phyloP scores from a whole-genome alignment of 2,329 filamentous ascomycete species.

The Fusarium multiceps region DNA sequence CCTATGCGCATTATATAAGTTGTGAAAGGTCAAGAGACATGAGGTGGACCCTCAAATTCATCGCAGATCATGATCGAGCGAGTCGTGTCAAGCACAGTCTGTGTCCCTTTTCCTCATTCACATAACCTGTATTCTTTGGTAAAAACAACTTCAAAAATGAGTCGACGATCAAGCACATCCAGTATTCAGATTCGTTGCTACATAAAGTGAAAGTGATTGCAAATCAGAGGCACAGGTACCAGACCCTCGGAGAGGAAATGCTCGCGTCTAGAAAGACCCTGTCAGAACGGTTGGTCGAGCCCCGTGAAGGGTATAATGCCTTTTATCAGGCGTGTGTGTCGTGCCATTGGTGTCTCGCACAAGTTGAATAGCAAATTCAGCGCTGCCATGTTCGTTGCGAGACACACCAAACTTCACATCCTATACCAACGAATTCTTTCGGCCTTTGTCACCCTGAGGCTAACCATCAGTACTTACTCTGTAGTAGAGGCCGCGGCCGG shows the following conservation, averaged over 20 bases:
- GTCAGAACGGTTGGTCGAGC: not conserved
- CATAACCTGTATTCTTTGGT: too few species aligned
- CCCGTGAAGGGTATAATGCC: not conserved
- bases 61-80: too few species aligned
- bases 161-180: too few species aligned
- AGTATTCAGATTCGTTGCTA: too few species aligned
- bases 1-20: not conserved
- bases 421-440: too few species aligned
- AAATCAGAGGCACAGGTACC: not conserved
- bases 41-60: not conserved
- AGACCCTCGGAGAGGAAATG: not conserved
- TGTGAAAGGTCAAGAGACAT: not conserved
- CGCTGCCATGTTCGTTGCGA: not conserved
- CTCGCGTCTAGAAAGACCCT: not conserved
- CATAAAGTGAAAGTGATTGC: not conserved
- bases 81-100: too few species aligned
- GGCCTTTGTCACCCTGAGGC: too few species aligned
- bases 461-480: not conserved
- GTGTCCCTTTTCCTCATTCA: too few species aligned
- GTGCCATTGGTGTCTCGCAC: not conserved
- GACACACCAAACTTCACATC: too few species aligned
- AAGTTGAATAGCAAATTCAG: not conserved
- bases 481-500: not conserved
- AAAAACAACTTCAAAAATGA: too few species aligned
- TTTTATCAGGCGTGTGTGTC: not conserved